Base-by-base conservation (phyloP, 148 eudicot genomes). In the Diospyros kaki region DNA sequence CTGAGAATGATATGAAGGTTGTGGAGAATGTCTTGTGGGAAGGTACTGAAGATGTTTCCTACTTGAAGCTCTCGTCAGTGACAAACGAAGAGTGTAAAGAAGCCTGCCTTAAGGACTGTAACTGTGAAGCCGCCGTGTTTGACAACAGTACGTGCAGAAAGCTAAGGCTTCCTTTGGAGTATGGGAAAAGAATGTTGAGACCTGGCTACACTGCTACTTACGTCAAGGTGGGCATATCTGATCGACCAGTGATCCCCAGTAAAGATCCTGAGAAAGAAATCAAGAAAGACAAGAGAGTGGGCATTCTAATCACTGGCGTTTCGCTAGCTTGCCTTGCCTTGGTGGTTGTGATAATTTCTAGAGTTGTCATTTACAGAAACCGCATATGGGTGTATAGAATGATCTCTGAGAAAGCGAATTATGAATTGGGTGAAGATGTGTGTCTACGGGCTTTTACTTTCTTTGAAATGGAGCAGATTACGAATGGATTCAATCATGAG, bases 151-250 rank as follows among this genome's bases (percentile, higher is more conserved):
- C 2, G 1, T 77, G 79, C 52, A 2, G 28, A 54, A 61, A 61
- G 43, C 67, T 51, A 53, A 70, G 43, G 50, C 79, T 77, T 61
- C 79, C 79, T 53, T 1, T 77, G 48, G 60, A 54, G 44, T 77
- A 77, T 11, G 79, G 80, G 48, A 62, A 56, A 17, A 62, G 52
- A 17, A n/a, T 4, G 17, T 5, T 28, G 28, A 0, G 2, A 1
- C 1, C 0, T 3, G 40, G 4, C 14, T 13, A 39, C 17, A n/a
- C 9, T 2, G 3, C 54, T 42, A 51, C 79, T 70, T 54, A 62
- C 43, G 28, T 76, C 79, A 76, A 76, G 64, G 68, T 74, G 2
- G 62, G 53, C 28, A 28, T 0, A 28, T 17, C 8, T 14, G 59
- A 39, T n/a, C 39, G 1, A 28, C 28, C 11, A 5, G 1, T 0